Conservation (phyloP, 495 filamentous ascomycete species). For the Aspergillus conjunctus region DNA sequence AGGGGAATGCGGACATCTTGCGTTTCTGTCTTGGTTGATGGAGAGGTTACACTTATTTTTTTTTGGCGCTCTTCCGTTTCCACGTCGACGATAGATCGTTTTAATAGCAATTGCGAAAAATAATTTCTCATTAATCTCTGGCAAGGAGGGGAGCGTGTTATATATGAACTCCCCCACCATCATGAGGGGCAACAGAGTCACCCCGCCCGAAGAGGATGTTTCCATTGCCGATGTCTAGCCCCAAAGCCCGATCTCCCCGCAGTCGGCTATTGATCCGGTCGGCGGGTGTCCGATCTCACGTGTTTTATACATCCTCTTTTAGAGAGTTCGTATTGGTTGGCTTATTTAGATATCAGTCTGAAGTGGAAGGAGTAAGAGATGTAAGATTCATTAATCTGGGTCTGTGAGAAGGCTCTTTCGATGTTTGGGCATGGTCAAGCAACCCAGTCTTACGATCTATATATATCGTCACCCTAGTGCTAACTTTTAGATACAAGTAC, state of each 20-base stretch:
- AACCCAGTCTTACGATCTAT: no score
- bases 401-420: no score
- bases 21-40: no score
- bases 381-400: no score
- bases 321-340: not conserved
- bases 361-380: no score
- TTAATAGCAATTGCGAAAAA: no score
- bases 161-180: not conserved
- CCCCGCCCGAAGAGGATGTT: slow-evolving; percentile 11
- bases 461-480: no score
- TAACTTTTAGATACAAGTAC: no score
- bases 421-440: no score
- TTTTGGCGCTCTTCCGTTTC: not conserved
- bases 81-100: no score
- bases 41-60: not conserved
- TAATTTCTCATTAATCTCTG: no score
- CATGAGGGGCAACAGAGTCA: not conserved
- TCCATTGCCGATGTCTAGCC: slow-evolving; percentile 13
- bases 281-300: slow-evolving; percentile 10
- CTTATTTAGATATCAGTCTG: not conserved
- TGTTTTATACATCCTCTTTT: not conserved
- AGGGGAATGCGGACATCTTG: slow-evolving; percentile 34
- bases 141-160: not conserved
- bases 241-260: slow-evolving; percentile 10
- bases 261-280: slow-evolving; percentile 15